phyloP scores from a whole-genome alignment of 192 early-diverging fungal genomes.

The Coemansia sp. region DNA sequence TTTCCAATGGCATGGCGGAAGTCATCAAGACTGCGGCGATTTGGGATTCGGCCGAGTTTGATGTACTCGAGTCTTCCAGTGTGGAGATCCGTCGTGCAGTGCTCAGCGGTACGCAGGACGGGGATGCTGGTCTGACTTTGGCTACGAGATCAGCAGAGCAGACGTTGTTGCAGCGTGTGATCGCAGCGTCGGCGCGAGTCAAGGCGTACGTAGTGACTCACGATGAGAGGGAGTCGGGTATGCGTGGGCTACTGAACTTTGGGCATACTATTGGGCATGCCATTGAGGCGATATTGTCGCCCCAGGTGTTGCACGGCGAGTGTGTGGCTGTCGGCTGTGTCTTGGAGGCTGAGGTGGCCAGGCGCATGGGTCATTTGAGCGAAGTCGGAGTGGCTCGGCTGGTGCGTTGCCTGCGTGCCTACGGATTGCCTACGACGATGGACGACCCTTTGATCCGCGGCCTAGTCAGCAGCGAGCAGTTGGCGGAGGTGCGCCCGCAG shows the following conservation, averaged over 20 bases:
- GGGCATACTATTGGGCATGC: slow-evolving; percentile 97
- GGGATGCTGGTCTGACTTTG: slow-evolving; percentile 27
- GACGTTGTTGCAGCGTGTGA: slow-evolving; percentile 74
- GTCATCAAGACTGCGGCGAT: slow-evolving; percentile 98
- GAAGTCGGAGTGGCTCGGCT: slow-evolving; percentile 87
- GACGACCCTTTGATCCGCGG: slow-evolving; percentile 76
- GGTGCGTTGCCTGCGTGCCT: slow-evolving; percentile 77
- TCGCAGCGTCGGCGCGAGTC: slow-evolving; percentile 84
- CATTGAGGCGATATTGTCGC: slow-evolving; percentile 89
- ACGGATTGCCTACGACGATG: slow-evolving; percentile 84
- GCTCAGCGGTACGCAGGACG: slow-evolving; percentile 16
- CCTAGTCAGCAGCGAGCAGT: slow-evolving; percentile 62
- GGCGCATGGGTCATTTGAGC: slow-evolving; percentile 82
- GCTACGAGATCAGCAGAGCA: slow-evolving; percentile 67
- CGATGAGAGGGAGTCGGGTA: slow-evolving; percentile 93
- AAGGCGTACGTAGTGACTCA: slow-evolving; percentile 95
- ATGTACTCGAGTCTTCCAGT: slow-evolving; percentile 81
- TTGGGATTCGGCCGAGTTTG: slow-evolving; percentile 86
- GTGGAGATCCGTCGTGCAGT: slow-evolving; percentile 79
- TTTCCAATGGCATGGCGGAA: slow-evolving; percentile 96
- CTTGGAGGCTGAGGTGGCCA: slow-evolving; percentile 90
- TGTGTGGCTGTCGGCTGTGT: slow-evolving; percentile 95
- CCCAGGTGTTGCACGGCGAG: slow-evolving; percentile 93
- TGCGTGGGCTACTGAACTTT: slow-evolving; percentile 95
- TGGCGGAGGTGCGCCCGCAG: slow-evolving; percentile 72